Conservation (phyloP, 805 yeast genomes). For the Ogataea trehaloabstinens region DNA sequence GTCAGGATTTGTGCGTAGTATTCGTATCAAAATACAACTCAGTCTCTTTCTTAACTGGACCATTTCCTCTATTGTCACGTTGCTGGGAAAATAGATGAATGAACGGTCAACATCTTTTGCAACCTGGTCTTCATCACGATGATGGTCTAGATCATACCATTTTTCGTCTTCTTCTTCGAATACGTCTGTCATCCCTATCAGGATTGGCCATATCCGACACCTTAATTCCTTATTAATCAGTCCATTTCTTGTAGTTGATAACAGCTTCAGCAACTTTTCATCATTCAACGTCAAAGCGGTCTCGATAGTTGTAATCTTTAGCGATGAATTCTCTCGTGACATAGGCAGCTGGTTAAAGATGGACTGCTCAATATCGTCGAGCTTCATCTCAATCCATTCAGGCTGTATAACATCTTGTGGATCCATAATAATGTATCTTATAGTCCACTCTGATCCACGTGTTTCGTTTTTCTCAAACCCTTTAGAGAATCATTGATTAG, state of each 20-base stretch:
- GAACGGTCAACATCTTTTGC: slow-evolving; percentile 74
- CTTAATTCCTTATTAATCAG: slow-evolving; percentile 42
- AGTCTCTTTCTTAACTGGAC: slow-evolving; percentile 40
- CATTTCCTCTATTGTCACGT: slow-evolving; percentile 18
- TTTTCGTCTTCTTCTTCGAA: slow-evolving; percentile 1
- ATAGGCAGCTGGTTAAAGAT: slow-evolving; percentile 44
- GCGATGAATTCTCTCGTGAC: slow-evolving; percentile 35
- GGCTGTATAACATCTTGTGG: slow-evolving; percentile 16
- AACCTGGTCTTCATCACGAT: slow-evolving; percentile 78
- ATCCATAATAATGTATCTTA: too few species aligned
- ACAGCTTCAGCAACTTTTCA: slow-evolving; percentile 28
- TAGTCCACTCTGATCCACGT: background rate
- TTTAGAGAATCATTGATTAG: too few species aligned
- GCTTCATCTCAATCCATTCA: slow-evolving; percentile 54
- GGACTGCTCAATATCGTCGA: slow-evolving; percentile 44
- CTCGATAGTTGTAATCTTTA: slow-evolving; percentile 37
- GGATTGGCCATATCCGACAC: slow-evolving; percentile 48
- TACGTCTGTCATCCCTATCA: slow-evolving; percentile 33
- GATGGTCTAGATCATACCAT: slow-evolving; percentile 39
- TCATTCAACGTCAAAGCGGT: slow-evolving; percentile 36
- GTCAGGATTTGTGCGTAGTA: slow-evolving; percentile 59
- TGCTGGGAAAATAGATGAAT: slow-evolving; percentile 42
- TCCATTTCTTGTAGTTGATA: slow-evolving; percentile 47
- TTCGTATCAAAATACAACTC: slow-evolving; percentile 42
- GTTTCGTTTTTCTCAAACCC: too few species aligned